Evolutionary conservation across 352 stramenopile species (phyloP), one percentile per base, ranked within the genome.

Genomic region (Phytophthora pluvialis): DNA sequence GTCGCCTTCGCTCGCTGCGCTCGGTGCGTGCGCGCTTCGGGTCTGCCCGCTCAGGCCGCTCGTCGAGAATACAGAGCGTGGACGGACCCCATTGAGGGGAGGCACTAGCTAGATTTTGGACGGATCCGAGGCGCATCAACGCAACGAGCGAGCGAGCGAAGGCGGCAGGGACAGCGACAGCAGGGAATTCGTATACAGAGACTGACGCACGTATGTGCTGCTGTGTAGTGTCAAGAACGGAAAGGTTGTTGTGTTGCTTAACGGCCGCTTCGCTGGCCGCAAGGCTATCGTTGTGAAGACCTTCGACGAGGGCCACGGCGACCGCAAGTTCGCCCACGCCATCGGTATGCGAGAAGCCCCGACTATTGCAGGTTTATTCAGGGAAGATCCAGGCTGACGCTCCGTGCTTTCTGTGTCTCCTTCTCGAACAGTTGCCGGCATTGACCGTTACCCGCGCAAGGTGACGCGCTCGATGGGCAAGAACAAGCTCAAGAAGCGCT

Each of bases 221-320:
- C n/a, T 64, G 6, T 63, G 55, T 75, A 96, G 88, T 90, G 83
- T 98, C 74, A 99, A 99, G 89, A 95, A 89, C 74, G 98, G 98
- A 95, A 99, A 99, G 85, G 97, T 99, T 81, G 98, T 99, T 74
- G 96, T 99, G 73, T 81, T 99, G 78, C 90, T 99, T 75, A 97
- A 98, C 70, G 98, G 98, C 77, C 95, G 97, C 73, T 99, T 99
- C 80, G 98, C 98, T 60, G 98, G 98, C 76, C 97, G 97, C 82
- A 99, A 99, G 89, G 98, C 97, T 67, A 97, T 99, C 58, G 97
- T 99, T 59, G 96, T 99, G 46, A 99, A 99, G 91, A 98, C 97
- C 60, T 98, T 97, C 77, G 98, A 99, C 73, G 96, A 99, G 63
- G 97, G 97, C 68, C 94, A 84, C 53, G 89, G 80, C 52, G 94